phyloP scores from a whole-genome alignment of 1,284 basidiomycete species.

The Ceratobasidium sp. region DNA sequence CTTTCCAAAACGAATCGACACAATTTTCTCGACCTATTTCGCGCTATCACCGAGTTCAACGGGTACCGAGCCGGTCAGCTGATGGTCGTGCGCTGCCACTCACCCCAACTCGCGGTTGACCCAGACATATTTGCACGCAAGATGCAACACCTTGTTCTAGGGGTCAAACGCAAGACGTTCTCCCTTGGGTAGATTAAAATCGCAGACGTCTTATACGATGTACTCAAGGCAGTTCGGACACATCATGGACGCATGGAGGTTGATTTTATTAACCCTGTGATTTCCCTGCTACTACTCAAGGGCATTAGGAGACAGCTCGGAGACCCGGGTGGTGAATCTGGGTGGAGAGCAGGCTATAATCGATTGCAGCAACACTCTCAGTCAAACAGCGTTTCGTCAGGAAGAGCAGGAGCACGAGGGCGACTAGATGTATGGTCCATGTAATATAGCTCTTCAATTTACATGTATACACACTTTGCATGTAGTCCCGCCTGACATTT shows the following conservation, averaged over 20 bases:
- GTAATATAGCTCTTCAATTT: too few relatives aligned
- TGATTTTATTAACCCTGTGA: slow-evolving; percentile 98
- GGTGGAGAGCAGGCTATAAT: too few relatives aligned
- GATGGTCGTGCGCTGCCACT: slow-evolving; percentile 96
- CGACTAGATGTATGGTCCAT: too few relatives aligned
- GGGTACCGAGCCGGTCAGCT: slow-evolving; percentile 94
- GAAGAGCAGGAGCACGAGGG: too few relatives aligned
- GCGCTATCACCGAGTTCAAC: slow-evolving; percentile 95
- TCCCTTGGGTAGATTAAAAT: slow-evolving; percentile 96
- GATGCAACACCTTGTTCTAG: slow-evolving; percentile 95
- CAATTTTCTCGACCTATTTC: slow-evolving; percentile 97
- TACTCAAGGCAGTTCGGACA: slow-evolving; percentile 84
- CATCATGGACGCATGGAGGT: slow-evolving; percentile 99
- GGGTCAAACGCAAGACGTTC: slow-evolving; percentile 96
- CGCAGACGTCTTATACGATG: slow-evolving; percentile 89
- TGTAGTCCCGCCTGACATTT: too few relatives aligned
- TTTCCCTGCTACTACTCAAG: slow-evolving; percentile 92
- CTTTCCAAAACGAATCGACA: slow-evolving; percentile 82
- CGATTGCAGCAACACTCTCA: too few relatives aligned
- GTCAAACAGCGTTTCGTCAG: too few relatives aligned
- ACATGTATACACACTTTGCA: too few relatives aligned
- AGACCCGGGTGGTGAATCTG: too few relatives aligned
- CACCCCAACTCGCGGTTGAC: slow-evolving; percentile 90
- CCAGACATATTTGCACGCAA: slow-evolving; percentile 95
- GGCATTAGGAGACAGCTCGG: slow-evolving; percentile 95